Evolutionary conservation across 2,329 filamentous ascomycete species (phyloP), one percentile per base, ranked within the genome.

Genomic region (Geosmithia putterillii): DNA sequence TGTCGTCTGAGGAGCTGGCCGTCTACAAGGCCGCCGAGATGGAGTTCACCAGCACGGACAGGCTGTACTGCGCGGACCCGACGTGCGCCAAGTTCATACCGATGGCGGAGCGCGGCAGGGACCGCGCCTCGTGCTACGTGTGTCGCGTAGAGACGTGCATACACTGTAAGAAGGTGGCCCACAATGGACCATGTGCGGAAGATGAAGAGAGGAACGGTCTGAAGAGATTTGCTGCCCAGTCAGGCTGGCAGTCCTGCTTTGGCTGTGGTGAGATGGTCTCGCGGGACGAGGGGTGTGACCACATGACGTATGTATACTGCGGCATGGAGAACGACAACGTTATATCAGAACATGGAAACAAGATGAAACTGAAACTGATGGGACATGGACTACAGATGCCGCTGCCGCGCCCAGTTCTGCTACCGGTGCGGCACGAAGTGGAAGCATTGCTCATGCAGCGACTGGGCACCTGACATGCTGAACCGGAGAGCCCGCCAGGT

Each of bases 401-500:
- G 37, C 23, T 47, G 45, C 22, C 12, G 43, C 17, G 38, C 43
- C 17, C 25, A 45, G 20, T 47, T 47, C 38, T 47, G 45, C 40
- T 47, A 47, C 34, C 34, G 43, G 37, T 47, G 45, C 32, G 45
- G 45, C 32, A 41, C 45, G 22, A 25, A 43, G 36, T 47, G 41
- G 45, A 47, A 47, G 28, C 18, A 41, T 18, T 47, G 43, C 40
- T 12, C 23, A 17, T 47, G 43, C 41, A 36, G 42, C 38, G 43
- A 47, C 41, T 44, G 43, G 45, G 43, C 17, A n/a, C 43, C 45
- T 4, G 43, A 41, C 19, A 37, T 47, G 23, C 45, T 42, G 14
- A 35, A 38, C n/a, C 45, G 35, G 38, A 37, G 45, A 43, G 45
- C 45, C n/a, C 37, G 43, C 23, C 34, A 47, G 36, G 18, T 47